Percentiles rank a stretch among this genome's conserved stretches.
Conservation (phyloP, 345 rosid genomes). For the Schrenkiella parvula region DNA sequence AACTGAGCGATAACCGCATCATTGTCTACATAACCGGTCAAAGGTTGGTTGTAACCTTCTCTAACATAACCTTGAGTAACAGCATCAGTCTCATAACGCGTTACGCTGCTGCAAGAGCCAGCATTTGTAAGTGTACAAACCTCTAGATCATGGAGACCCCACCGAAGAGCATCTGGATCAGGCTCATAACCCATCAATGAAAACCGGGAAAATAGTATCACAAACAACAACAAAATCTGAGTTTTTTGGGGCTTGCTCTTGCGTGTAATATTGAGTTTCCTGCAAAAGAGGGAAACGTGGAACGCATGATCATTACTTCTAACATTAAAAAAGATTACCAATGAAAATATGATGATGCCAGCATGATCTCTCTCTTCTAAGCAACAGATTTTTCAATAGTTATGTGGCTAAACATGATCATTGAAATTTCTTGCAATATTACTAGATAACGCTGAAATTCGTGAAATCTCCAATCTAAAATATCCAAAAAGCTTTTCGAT, state of each 20-base stretch:
- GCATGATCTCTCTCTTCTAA: constrained; percentile 7
- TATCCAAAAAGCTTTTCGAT: background rate
- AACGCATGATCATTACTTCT: constrained; percentile 7
- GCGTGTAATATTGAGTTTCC: constrained; percentile 4
- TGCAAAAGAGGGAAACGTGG: constrained; percentile 19
- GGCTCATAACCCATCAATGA: constrained; percentile 32
- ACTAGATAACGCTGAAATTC: background rate
- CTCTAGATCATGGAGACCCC: constrained; percentile 72
- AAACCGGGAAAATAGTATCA: background rate
- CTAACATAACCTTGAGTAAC: constrained; percentile 46
- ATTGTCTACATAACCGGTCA: constrained; percentile 44
- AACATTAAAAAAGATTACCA: background rate
- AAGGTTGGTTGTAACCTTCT: constrained; percentile 50
- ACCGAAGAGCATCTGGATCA: constrained; percentile 73
- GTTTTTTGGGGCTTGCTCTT: background rate
- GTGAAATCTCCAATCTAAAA: background rate
- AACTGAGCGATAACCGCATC: constrained; percentile 76
- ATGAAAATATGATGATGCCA: background rate
- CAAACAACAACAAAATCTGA: background rate
- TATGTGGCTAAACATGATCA: background rate
- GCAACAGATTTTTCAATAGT: background rate
- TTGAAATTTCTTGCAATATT: background rate
- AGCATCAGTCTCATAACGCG: constrained; percentile 43
- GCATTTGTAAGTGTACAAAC: constrained; percentile 53
- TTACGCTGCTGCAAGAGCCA: constrained; percentile 47